Evolutionary conservation across 495 filamentous ascomycete genomes (phyloP).

Genomic region (Trichoderma reesei): DNA sequence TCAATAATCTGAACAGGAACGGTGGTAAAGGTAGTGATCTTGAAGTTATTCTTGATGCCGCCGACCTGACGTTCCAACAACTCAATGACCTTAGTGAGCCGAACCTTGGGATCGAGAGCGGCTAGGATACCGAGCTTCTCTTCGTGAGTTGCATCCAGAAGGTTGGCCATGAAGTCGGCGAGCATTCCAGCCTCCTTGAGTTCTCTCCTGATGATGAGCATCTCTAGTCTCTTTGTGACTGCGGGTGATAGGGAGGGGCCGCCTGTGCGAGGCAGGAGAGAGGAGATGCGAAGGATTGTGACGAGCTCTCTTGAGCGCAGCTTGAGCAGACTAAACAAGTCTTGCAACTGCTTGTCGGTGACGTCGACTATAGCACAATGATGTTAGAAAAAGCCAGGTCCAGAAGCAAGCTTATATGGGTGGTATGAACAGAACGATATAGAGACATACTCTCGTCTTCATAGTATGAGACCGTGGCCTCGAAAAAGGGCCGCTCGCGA

Average conservation of each 20-base stretch:
- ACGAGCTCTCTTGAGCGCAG: slow-evolving; percentile 74
- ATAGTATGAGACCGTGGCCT: slow-evolving; percentile 54
- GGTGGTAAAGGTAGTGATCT: slow-evolving; percentile 61
- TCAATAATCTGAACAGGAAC: slow-evolving; percentile 44
- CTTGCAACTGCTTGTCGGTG: slow-evolving; percentile 48
- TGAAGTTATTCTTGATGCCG: slow-evolving; percentile 70
- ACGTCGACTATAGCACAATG: slow-evolving; percentile 18
- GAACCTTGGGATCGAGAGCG: slow-evolving; percentile 62
- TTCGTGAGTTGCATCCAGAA: slow-evolving; percentile 73
- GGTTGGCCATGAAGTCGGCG: slow-evolving; percentile 94
- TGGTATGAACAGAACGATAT: neutral
- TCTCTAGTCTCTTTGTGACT: slow-evolving; percentile 72
- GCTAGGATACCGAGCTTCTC: slow-evolving; percentile 81
- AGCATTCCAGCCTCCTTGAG: slow-evolving; percentile 69
- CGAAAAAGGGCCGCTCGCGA: slow-evolving; percentile 76
- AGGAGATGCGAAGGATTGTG: slow-evolving; percentile 64
- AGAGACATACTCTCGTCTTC: slow-evolving; percentile 46
- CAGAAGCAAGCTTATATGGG: neutral
- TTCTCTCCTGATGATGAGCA: slow-evolving; percentile 72
- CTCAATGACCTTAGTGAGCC: slow-evolving; percentile 69
- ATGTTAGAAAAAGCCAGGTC: slow-evolving; percentile 15
- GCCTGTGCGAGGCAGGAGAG: slow-evolving; percentile 54
- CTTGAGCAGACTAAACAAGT: slow-evolving; percentile 71
- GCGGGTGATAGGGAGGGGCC: slow-evolving; percentile 63
- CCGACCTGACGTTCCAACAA: slow-evolving; percentile 70